These are phyloP conservation scores for Ottelia alismoides DNA, from an alignment of 106 monocot species.

Conservation along the genomic window DNA sequence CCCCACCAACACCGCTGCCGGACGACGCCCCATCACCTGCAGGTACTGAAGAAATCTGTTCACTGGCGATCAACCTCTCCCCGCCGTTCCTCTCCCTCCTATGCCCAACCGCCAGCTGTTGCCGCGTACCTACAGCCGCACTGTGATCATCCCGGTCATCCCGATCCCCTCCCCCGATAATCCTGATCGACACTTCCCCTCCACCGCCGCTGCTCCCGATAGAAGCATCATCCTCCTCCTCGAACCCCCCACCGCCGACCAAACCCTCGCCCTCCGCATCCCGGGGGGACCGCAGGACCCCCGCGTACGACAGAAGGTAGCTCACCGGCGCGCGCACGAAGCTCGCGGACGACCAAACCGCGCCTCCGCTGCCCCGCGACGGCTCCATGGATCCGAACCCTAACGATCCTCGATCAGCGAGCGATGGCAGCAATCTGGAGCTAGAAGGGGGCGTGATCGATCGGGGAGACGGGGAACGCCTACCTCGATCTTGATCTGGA, in stretches of 20 bases:
- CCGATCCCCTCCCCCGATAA: slow-evolving; percentile 43
- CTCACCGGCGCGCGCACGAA: slow-evolving; percentile 57
- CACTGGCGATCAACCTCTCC: slow-evolving; percentile 7
- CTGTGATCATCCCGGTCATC: slow-evolving; percentile 15
- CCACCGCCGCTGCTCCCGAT: too few relatives aligned
- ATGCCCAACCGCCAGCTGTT: slow-evolving; percentile 8
- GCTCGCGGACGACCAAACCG: too few relatives aligned
- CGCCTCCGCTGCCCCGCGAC: too few relatives aligned
- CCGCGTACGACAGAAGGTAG: slow-evolving; percentile 59
- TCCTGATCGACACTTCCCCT: slow-evolving; percentile 69
- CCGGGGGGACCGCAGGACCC: slow-evolving; percentile 34
- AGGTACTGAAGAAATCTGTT: background rate
- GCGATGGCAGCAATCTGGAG: slow-evolving; percentile 4
- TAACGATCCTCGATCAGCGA: slow-evolving; percentile 22
- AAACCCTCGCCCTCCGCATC: slow-evolving; percentile 23
- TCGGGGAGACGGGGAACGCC: background rate
- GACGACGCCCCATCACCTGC: slow-evolving; percentile 7
- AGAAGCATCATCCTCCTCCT: too few relatives aligned
- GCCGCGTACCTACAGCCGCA: background rate
- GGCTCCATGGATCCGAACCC: slow-evolving; percentile 36
- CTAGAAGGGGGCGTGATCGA: too few relatives aligned
- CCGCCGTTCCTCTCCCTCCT: slow-evolving; percentile 11
- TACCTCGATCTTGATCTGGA: background rate
- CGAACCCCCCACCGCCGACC: slow-evolving; percentile 6
- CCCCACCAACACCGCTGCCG: slow-evolving; percentile 5